A percentile compares a stretch with the other conserved stretches of the same genome.
phyloP scores from a whole-genome alignment of 2,329 filamentous ascomycete genomes.

The Dactylella cylindrospora region DNA sequence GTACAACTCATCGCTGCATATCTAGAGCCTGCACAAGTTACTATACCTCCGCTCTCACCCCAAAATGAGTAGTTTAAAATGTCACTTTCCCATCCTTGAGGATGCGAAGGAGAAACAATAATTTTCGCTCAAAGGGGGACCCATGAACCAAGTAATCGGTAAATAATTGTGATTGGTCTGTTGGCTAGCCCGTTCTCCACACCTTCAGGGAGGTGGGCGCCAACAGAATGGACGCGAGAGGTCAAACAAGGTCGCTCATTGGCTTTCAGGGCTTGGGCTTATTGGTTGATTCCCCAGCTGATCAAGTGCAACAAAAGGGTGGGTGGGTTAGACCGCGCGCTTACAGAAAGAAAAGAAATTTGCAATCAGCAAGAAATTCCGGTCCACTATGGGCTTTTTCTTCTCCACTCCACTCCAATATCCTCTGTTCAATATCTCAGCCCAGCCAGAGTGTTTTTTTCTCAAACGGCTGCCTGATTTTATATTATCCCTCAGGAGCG shows the following conservation, averaged over 20 bases:
- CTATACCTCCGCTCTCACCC: conserved; percentile 20
- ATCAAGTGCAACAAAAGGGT: conserved; percentile 39
- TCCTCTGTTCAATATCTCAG: background rate
- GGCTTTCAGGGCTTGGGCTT: conserved; percentile 16
- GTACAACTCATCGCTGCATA: conserved; percentile 44
- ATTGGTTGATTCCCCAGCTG: conserved; percentile 41
- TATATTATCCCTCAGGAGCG: conserved; percentile 29
- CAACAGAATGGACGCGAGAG: conserved; percentile 43
- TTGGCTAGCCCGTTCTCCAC: conserved; percentile 34
- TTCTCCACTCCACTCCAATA: background rate
- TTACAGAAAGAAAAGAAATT: conserved; percentile 1
- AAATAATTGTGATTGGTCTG: conserved; percentile 38
- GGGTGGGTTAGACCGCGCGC: conserved; percentile 42
- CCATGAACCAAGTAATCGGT: conserved; percentile 45
- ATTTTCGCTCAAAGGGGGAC: conserved; percentile 45
- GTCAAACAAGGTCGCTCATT: conserved; percentile 25
- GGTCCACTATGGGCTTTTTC: conserved; percentile 14
- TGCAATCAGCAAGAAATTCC: background rate
- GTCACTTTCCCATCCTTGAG: conserved; percentile 33
- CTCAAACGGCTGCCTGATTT: conserved; percentile 38
- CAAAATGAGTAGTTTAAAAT: conserved; percentile 34
- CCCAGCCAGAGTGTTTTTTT: conserved; percentile 4
- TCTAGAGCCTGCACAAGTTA: background rate
- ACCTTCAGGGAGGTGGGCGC: conserved; percentile 44
- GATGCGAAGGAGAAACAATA: conserved; percentile 15